Base-by-base conservation (phyloP, 164 flowering plant species). In the Berberis thunbergii region DNA sequence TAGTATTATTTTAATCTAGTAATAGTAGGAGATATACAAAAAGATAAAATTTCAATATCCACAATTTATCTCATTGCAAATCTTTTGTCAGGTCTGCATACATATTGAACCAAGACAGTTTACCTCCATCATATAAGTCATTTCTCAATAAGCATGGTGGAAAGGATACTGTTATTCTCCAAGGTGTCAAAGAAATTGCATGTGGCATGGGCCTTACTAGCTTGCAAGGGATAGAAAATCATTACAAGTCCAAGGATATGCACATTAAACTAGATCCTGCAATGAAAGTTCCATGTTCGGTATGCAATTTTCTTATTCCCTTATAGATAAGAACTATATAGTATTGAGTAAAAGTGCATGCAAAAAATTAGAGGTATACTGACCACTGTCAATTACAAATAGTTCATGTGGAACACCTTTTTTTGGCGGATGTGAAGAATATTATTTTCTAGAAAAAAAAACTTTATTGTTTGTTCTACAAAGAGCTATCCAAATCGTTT, bases 61-160 rank as follows among this genome's bases (percentile, higher is more conserved):
- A 26, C 26, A 26, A 26, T 26, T 26, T 26, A 26, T 26, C 38
- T 62, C 44, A 41, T 40, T 6, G 12, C 53, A 54, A 60, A 59
- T 62, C 43, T 60, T 59, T 59, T 75, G 65, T 42, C 83, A 92
- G 98, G 86, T 88, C 95, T 67, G 91, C 98, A 59, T 94, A 90
- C 77, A 83, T 94, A 76, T 69, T 94, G 78, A 87, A 81, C 81
- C 97, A 84, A 74, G 96, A 88, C 7, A 91, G 96, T 70, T 77
- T 94, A 74, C 88, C 97, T 62, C 69, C 81, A 66, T 84, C 97
- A 43, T 94, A 90, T 66, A 94, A 81, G 75, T 90, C 96, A 50
- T 94, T 94, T 76, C 95, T 94, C 63, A 87, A 84, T 69, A 88
- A 81, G 54, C 98, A 94, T 75, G 93, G 97, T 73, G 98, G 86